Evolutionary conservation across 306 rosid species (phyloP).

Genomic region (Hippophae gyantsensis): DNA sequence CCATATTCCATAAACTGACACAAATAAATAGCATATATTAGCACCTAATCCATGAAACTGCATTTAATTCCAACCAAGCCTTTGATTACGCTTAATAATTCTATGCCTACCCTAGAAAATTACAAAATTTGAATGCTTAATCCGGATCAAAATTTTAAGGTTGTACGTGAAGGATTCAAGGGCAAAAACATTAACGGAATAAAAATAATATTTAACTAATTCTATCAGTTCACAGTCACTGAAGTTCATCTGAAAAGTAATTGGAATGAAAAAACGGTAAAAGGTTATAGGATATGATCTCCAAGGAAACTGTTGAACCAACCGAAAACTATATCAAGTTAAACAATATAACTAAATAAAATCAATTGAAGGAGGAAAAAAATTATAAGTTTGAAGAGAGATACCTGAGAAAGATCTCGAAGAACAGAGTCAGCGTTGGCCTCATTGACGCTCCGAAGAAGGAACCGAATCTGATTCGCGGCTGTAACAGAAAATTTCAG

Average conservation of each 20-base stretch:
- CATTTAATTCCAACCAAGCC: too few species aligned
- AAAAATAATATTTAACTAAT: too few species aligned
- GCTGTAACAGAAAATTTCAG: slow-evolving; percentile 43
- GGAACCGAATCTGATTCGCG: slow-evolving; percentile 77
- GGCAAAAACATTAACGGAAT: too few species aligned
- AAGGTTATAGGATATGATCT: too few species aligned
- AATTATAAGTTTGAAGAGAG: not conserved
- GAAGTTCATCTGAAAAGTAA: too few species aligned
- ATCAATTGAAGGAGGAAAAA: not conserved
- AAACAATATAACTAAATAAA: not conserved
- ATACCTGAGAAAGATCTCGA: slow-evolving; percentile 68
- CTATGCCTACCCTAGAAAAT: too few species aligned
- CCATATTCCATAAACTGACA: slow-evolving; percentile 72
- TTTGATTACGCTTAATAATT: too few species aligned
- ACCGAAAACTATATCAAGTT: not conserved
- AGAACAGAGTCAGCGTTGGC: slow-evolving; percentile 66
- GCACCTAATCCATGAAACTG: not conserved
- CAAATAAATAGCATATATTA: slow-evolving; percentile 11
- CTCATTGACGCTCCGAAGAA: slow-evolving; percentile 61
- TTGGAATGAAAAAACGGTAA: too few species aligned
- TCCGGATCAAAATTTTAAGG: too few species aligned
- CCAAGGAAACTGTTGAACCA: not conserved
- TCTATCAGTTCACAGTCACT: too few species aligned
- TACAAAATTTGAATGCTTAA: too few species aligned
- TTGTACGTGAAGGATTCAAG: too few species aligned